Evolutionary conservation across 345 rosid genomes (phyloP).

Genomic region (Hibiscus trionum): DNA sequence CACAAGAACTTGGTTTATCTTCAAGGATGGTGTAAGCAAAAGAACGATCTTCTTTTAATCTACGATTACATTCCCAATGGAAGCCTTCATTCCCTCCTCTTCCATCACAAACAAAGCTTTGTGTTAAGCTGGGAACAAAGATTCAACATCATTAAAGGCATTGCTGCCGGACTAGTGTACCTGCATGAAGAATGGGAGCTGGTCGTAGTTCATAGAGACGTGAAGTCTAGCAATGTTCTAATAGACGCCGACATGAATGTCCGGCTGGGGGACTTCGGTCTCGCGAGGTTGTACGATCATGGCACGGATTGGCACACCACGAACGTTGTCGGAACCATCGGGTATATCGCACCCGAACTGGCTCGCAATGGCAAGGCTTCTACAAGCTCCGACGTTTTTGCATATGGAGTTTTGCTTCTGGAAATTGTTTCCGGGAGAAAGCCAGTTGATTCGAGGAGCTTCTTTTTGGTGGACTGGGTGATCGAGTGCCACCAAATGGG

Average conservation of each 20-base stretch:
- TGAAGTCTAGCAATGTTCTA: slow-evolving; percentile 72
- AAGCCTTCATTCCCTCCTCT: slow-evolving; percentile 49
- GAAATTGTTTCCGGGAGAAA: slow-evolving; percentile 55
- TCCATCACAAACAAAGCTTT: slow-evolving; percentile 14
- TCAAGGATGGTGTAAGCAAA: slow-evolving; percentile 67
- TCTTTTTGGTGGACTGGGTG: slow-evolving; percentile 8
- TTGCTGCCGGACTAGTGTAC: slow-evolving; percentile 57
- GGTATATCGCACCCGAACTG: slow-evolving; percentile 72
- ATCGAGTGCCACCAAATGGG: slow-evolving; percentile 9
- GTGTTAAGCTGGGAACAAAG: slow-evolving; percentile 61
- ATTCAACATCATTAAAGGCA: slow-evolving; percentile 51
- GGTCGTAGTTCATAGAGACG: slow-evolving; percentile 69
- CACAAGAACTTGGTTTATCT: slow-evolving; percentile 65
- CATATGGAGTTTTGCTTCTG: slow-evolving; percentile 57
- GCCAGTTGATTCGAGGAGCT: slow-evolving; percentile 21
- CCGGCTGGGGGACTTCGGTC: slow-evolving; percentile 69
- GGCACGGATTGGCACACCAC: slow-evolving; percentile 52
- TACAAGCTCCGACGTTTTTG: slow-evolving; percentile 56
- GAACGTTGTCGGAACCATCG: slow-evolving; percentile 55
- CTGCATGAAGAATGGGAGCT: slow-evolving; percentile 72
- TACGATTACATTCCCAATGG: slow-evolving; percentile 67
- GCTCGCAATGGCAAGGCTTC: slow-evolving; percentile 63
- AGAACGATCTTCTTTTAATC: slow-evolving; percentile 51
- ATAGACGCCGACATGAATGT: slow-evolving; percentile 63
- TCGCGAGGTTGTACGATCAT: slow-evolving; percentile 64